These are phyloP conservation scores for Capsella bursapastoris DNA, from an alignment of 345 rosid species.

Conservation along the genomic window DNA sequence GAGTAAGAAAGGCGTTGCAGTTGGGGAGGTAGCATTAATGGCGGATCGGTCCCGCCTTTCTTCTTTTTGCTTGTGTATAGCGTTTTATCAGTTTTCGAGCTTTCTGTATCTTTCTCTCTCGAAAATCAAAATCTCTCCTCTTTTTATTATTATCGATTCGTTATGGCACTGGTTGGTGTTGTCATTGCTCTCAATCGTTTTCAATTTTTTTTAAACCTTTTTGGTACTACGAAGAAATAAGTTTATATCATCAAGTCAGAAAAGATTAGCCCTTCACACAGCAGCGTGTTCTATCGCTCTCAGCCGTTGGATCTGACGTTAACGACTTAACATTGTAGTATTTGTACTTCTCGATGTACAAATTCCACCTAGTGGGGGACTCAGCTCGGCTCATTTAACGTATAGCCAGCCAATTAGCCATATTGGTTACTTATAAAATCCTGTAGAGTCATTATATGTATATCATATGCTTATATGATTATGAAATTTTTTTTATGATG, in stretches of 20 bases:
- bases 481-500: no score
- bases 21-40: conserved; percentile 43
- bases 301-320: conserved; percentile 54
- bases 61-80: neutral
- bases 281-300: conserved; percentile 27
- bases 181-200: conserved; percentile 8
- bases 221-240: conserved; percentile 20
- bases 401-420: no score
- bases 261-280: conserved; percentile 14
- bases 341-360: neutral
- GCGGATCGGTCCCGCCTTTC: conserved; percentile 41
- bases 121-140: neutral
- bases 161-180: neutral
- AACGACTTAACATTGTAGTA: neutral
- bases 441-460: no score
- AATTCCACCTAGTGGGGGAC: neutral
- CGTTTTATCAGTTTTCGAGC: conserved; percentile 3
- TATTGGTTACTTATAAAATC: no score
- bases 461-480: no score
- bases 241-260: conserved; percentile 42
- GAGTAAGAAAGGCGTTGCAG: conserved; percentile 6
- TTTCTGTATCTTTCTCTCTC: conserved; percentile 1
- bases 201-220: neutral
- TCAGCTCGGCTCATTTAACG: conserved; percentile 20
- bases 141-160: conserved; percentile 19